A percentile compares a stretch with the other conserved stretches of the same genome.
Conservation (phyloP, 2,329 filamentous ascomycete genomes). For the Passalora sequoiae region DNA sequence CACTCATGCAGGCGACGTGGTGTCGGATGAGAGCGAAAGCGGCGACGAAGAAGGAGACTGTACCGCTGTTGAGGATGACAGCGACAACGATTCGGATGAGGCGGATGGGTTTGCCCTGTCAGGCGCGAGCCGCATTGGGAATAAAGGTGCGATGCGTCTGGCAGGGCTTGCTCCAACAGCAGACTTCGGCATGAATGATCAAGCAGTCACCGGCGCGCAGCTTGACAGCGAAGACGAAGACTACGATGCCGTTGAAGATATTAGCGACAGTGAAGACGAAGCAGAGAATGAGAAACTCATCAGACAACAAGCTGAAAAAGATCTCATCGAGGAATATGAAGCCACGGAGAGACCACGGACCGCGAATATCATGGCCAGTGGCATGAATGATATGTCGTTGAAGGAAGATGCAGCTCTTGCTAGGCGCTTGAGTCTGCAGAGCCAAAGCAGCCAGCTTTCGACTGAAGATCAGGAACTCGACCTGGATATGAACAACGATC, state of each 20-base stretch:
- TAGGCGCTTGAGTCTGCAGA: slow-evolving; percentile 24
- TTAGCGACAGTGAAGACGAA: slow-evolving; percentile 29
- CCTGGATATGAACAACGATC: slow-evolving; percentile 25
- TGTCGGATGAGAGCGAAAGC: slow-evolving; percentile 23
- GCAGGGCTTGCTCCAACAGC: slow-evolving; percentile 23
- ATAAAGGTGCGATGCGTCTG: slow-evolving; percentile 22
- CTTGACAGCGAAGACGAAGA: slow-evolving; percentile 20
- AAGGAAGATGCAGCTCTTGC: slow-evolving; percentile 18
- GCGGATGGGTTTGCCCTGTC: slow-evolving; percentile 32
- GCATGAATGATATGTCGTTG: slow-evolving; percentile 21
- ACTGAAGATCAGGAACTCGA: slow-evolving; percentile 12
- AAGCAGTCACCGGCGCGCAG: slow-evolving; percentile 17
- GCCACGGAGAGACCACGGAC: slow-evolving; percentile 20
- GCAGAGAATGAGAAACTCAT: slow-evolving; percentile 24
- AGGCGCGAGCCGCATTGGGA: slow-evolving; percentile 20
- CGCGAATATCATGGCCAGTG: slow-evolving; percentile 21
- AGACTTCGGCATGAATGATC: slow-evolving; percentile 13
- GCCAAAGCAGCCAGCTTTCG: slow-evolving; percentile 15
- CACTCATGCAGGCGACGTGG: slow-evolving; percentile 17
- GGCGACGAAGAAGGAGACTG: slow-evolving; percentile 21
- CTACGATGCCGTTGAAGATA: slow-evolving; percentile 30
- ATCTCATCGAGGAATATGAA: slow-evolving; percentile 29
- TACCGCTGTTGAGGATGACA: slow-evolving; percentile 19
- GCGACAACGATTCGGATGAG: slow-evolving; percentile 21
- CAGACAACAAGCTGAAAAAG: slow-evolving; percentile 25